Base-by-base conservation (phyloP, 345 rosid genomes). In the Alliaria petiolata region DNA sequence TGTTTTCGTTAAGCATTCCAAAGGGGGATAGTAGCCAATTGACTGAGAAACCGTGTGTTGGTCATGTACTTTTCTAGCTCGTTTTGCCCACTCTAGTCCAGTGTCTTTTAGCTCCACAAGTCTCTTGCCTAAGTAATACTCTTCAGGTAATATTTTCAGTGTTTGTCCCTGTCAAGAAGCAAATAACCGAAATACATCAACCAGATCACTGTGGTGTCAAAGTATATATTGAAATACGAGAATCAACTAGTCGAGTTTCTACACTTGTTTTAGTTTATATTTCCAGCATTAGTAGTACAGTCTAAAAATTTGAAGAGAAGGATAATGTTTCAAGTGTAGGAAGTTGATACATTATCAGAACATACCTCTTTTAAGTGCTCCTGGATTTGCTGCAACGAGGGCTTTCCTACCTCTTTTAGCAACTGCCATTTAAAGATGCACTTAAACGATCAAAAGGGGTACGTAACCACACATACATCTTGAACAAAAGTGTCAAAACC, bases 71-170 rank as follows among this genome's bases (percentile, higher is more conserved):
- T 91, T 87, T 73, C 83, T 83, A 28, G 92, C 92, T 46, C 66
- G 80, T 70, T 76, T 83, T 22, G 83, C 84, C 98, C 98, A 93
- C 49, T 82, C 84, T 72, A 76, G 71, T 67, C 87, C 92, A 69
- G 17, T 79, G 45, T 51, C 77, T 73, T 83, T 69, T 65, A 89
- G 50, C 66, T 81, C 91, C 26, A 59, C 7, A 39, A 93, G 92
- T 61, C 74, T 85, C 80, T 68, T 69, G 66, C 83, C 69, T 17
- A 80, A 82, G 80, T 72, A 8, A 60, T 51, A 72, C 82, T 93
- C 93, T 77, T 83, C 82, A 11, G 79, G 69, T 49, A 74, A 78
- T 78, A 87, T 79, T 58, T 78, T 68, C 71, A 85, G 17, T 19
- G 57, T 71, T 62, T 70, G 42, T 60, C 89, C 95, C 98, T 92